These are phyloP conservation scores for Lipomyces starkeyi DNA, from an alignment of 805 yeast species.

Conservation along the genomic window DNA sequence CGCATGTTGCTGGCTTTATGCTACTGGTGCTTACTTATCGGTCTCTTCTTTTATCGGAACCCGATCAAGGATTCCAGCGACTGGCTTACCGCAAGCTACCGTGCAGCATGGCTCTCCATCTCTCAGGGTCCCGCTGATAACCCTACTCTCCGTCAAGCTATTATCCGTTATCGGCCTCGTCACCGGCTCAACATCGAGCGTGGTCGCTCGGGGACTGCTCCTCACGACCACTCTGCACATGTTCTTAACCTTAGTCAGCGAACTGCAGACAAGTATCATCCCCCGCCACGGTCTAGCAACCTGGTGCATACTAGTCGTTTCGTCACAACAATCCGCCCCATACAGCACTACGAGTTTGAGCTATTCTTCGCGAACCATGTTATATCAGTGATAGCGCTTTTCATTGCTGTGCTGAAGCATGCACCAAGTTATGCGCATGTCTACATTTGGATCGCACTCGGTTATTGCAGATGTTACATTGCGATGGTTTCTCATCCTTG, in stretches of 20 bases:
- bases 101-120: constrained; percentile 42
- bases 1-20: constrained; percentile 17
- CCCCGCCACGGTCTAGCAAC: constrained; percentile 40
- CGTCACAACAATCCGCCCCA: constrained; percentile 43
- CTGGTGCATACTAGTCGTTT: constrained; percentile 38
- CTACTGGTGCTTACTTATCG: constrained; percentile 37
- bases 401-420: constrained; percentile 37
- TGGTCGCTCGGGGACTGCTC: constrained; percentile 41
- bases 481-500: constrained; percentile 26
- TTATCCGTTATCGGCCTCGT: constrained; percentile 32
- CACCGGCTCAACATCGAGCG: constrained; percentile 37
- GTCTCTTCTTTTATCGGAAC: constrained; percentile 34
- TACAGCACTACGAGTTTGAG: constrained; percentile 38
- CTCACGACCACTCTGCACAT: constrained; percentile 40
- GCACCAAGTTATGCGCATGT: constrained; percentile 39
- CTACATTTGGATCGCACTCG: constrained; percentile 41
- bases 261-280: constrained; percentile 33
- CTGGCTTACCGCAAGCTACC: constrained; percentile 2
- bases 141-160: constrained; percentile 38
- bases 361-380: constrained; percentile 41
- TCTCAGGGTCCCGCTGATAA: constrained; percentile 41
- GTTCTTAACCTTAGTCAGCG: constrained; percentile 32
- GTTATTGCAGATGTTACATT: constrained; percentile 38
- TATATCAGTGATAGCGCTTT: constrained; percentile 39
- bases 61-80: constrained; percentile 9